Base-by-base conservation (phyloP, 371 early-diverging fungal genomes). In the Mucor circinelloides region DNA sequence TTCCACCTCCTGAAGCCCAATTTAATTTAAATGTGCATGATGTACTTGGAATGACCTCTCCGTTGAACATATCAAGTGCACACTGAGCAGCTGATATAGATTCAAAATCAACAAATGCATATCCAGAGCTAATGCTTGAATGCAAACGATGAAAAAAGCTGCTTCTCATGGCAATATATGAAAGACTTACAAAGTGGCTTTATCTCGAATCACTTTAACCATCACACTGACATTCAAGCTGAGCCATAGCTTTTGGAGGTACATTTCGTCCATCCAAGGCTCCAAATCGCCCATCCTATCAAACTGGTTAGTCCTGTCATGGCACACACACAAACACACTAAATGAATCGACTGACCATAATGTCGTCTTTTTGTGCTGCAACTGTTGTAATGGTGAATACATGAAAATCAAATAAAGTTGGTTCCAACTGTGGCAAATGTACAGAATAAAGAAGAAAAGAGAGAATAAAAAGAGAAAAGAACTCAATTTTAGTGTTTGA, bases 191-290 rank as follows among this genome's bases (percentile, higher is more conserved):
- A 87, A 86, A 17, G 92, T 86, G 50, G 77, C 13, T 60, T 90
- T 91, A 75, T 96, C 93, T 46, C 92, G 86, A 79, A 96, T 94
- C 78, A 92, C 87, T 77, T 95, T 95, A 38, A 94, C 94, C 2
- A 85, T 72, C 2, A 92, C 92, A 28, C 70, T 60, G 57, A 88
- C 87, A 44, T 90, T 89, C n/a, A 88, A 28, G 42, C 69, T 76
- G 21, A 76, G 86, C 93, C 92, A 93, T 4, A 88, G 59, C 66
- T 84, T 80, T 19, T 85, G 78, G 58, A 93, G 80, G 71, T 80
- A 91, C 55, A 79, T 79, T 61, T 92, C 92, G 69, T 90, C 91
- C 93, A 91, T 91, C 91, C 92, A 91, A 2, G 86, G 79, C 62
- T 91, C 92, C 32, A 92, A 77, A 68, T 91, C 91, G 57, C 91